Evolutionary conservation across 345 rosid genomes (phyloP).

Genomic region (Populus pruinosa): DNA sequence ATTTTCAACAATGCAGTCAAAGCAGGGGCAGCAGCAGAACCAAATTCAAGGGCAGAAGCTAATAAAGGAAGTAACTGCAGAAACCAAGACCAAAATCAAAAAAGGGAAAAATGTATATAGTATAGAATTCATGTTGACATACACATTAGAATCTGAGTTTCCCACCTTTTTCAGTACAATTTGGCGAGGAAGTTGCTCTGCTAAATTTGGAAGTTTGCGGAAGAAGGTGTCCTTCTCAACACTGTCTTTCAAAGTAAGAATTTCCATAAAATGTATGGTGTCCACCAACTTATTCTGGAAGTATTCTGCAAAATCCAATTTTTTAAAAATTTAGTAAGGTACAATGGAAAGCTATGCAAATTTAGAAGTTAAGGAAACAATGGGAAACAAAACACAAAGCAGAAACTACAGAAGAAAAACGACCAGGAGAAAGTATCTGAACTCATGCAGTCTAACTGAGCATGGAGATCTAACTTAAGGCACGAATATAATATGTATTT

Average conservation of each 20-base stretch:
- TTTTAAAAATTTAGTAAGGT: neutral
- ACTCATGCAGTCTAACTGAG: neutral
- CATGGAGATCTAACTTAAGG: neutral
- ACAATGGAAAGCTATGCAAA: neutral
- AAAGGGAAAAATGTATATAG: conserved; percentile 9
- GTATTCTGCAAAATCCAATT: conserved; percentile 63
- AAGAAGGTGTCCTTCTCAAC: conserved; percentile 93
- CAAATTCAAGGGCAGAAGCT: conserved; percentile 97
- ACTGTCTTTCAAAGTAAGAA: conserved; percentile 91
- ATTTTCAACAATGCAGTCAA: conserved; percentile 84
- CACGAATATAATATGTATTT: neutral
- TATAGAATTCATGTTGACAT: neutral
- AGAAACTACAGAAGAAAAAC: neutral
- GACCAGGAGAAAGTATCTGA: neutral
- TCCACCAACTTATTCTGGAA: conserved; percentile 99
- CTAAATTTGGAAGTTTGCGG: conserved; percentile 92
- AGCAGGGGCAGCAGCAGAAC: conserved; percentile 96
- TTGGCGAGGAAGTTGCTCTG: conserved; percentile 98
- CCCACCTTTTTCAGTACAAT: conserved; percentile 89
- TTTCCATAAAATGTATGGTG: conserved; percentile 99
- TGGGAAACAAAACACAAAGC: neutral
- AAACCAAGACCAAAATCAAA: conserved; percentile 34
- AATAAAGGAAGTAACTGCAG: conserved; percentile 90
- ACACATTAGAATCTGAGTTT: conserved; percentile 20
- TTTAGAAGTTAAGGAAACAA: neutral